Conservation (phyloP, 148 eudicot genomes). For the Camellia lanceoleosa region DNA sequence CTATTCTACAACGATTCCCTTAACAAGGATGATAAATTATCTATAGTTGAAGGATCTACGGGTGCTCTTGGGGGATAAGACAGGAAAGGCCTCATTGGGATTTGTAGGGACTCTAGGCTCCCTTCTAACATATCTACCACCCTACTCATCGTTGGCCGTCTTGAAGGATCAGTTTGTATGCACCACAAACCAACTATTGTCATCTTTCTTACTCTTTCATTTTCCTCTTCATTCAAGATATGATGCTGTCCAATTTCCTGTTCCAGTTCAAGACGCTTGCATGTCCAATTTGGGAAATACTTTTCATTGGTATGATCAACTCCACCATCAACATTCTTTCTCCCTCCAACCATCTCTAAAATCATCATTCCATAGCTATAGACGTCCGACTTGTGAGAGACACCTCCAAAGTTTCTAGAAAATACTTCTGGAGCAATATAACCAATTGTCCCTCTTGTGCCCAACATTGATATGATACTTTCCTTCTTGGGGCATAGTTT, state of each 20-base stretch:
- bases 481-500: neutral
- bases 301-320: neutral
- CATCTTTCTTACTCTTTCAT: neutral
- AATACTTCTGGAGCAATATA: neutral
- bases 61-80: neutral
- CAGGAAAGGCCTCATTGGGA: neutral
- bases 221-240: neutral
- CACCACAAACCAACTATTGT: neutral
- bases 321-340: neutral
- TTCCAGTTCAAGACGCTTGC: neutral
- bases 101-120: neutral
- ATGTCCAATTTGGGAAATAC: neutral
- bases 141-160: neutral
- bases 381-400: neutral
- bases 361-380: conserved; percentile 7
- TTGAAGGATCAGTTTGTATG: neutral
- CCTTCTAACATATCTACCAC: conserved; percentile 5
- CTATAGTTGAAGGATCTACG: neutral
- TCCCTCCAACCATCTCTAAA: neutral
- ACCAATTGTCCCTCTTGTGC: neutral
- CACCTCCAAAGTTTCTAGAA: neutral
- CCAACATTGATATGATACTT: neutral
- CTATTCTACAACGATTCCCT: too few relatives aligned
- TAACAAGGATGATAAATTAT: too few relatives aligned
- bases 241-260: neutral